Base-by-base conservation (phyloP, 1,284 basidiomycete genomes). In the Thelephora terrestris region DNA sequence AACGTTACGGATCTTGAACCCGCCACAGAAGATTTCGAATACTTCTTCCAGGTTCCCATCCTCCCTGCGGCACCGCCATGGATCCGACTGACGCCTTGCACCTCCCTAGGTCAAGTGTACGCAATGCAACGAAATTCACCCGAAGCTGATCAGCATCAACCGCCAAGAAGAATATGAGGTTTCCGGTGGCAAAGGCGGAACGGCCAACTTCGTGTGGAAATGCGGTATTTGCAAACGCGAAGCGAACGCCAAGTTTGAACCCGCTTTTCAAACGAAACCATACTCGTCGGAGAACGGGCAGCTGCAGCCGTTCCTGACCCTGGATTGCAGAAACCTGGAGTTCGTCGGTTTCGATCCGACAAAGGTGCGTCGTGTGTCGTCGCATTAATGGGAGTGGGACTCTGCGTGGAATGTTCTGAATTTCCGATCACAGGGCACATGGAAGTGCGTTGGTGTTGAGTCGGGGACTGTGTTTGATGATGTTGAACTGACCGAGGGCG, bases 281-380 rank as follows among this genome's bases (percentile, higher is more conserved):
- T 90, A 90, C 61, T 66, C 62, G 1, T 69, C 69, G 21, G 79
- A 81, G 51, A 82, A 78, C 52, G 76, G 70, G 2, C 71, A 78
- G 51, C 77, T 81, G 47, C 72, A 73, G 2, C 78, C 79, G 5
- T 66, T 90, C 35, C 58, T 89, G 14, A 72, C 71, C 3, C 64
- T 90, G 34, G 86, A 90, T 54, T 90, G 86, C 57, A 74, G 86
- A 34, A 87, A 87, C 16, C 70, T 90, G 21, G 86, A 90, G 58
- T 87, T 90, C 55, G 69, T 69, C 10, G 76, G 65, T 2, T 90
- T 90, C 60, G 76, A 87, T 61, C 81, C 82, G n/a, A n/a, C n/a
- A 10, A 68, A 65, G 57, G 85, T 80, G 57, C 45, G 61, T 57
- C 43, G 29, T n/a, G 40, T 48, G 12, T 35, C 35, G 4, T 17